Conservation (phyloP, 164 flowering plant genomes). For the Malania oleifera region DNA sequence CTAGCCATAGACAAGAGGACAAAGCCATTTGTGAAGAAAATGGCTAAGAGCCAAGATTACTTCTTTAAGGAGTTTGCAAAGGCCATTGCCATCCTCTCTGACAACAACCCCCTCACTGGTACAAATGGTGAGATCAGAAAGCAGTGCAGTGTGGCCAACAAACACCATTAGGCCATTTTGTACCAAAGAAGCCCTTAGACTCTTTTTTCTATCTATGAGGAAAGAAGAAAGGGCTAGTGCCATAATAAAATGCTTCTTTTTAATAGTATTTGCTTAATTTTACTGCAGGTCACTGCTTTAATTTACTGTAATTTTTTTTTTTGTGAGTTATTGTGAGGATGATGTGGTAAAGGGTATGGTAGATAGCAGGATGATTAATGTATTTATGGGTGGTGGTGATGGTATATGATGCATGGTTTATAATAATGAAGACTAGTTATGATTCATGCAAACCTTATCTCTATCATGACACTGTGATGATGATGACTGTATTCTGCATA, state of each 20-base stretch:
- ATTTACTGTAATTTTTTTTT: conserved; percentile 9
- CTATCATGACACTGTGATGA: too few species aligned
- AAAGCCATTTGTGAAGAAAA: conserved; percentile 78
- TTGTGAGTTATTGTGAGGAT: conserved; percentile 8
- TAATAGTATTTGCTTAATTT: background rate
- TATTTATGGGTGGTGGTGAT: conserved; percentile 28
- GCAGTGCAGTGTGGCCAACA: conserved; percentile 86
- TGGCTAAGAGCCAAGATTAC: conserved; percentile 89
- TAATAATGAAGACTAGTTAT: conserved; percentile 13
- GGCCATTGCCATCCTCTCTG: conserved; percentile 76
- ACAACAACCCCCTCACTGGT: conserved; percentile 96
- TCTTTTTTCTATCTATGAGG: background rate
- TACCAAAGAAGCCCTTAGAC: background rate
- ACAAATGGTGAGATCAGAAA: conserved; percentile 84
- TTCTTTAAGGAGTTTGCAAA: conserved; percentile 76
- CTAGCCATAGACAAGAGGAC: conserved; percentile 77
- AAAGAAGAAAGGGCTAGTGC: conserved; percentile 4
- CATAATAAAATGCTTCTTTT: conserved; percentile 21
- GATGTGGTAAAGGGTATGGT: conserved; percentile 13
- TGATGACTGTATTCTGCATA: too few species aligned
- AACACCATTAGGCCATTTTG: conserved; percentile 35
- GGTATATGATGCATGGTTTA: conserved; percentile 24
- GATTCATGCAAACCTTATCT: conserved; percentile 11
- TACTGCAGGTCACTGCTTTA: background rate
- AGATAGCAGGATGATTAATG: conserved; percentile 18